Evolutionary conservation across 2,329 filamentous ascomycete species (phyloP).

Genomic region (Zymoseptoria brevis): DNA sequence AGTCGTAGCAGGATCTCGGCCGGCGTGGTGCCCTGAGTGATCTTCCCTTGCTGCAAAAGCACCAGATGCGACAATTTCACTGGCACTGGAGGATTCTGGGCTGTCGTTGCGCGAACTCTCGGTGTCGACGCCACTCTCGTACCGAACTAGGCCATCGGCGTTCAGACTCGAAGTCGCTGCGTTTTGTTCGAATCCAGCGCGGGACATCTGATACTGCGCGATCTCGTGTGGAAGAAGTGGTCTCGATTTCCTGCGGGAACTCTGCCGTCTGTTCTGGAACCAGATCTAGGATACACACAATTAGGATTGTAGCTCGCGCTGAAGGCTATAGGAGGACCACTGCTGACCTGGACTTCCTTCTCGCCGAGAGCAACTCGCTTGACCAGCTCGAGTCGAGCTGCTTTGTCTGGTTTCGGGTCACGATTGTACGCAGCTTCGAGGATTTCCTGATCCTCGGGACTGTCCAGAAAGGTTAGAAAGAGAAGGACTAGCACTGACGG

Average conservation of each 20-base stretch:
- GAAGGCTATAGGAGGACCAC: neutral
- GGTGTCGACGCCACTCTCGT: neutral
- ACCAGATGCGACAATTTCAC: neutral
- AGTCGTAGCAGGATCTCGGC: neutral
- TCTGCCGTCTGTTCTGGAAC: conserved; percentile 94
- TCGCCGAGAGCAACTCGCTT: conserved; percentile 80
- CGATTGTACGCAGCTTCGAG: conserved; percentile 77
- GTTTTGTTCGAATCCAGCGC: conserved; percentile 6
- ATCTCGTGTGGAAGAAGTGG: conserved; percentile 74
- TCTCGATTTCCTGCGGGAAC: conserved; percentile 80
- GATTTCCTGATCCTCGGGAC: conserved; percentile 79
- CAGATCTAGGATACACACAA: conserved; percentile 61
- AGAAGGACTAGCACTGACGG: neutral
- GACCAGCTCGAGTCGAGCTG: conserved; percentile 75
- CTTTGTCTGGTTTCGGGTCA: conserved; percentile 88
- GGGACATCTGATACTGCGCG: conserved; percentile 33
- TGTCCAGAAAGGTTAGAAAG: conserved; percentile 31
- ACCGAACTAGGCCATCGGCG: neutral
- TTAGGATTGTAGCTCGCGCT: neutral
- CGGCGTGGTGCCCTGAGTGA: neutral
- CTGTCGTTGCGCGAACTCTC: neutral
- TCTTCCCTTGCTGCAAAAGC: neutral
- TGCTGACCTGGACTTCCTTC: conserved; percentile 87
- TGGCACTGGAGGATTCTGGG: neutral
- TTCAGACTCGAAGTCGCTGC: neutral